Percentiles rank a stretch among this genome's conserved stretches.
phyloP scores from a whole-genome alignment of 2,329 filamentous ascomycete species.

The Plenodomus tracheiphilus region DNA sequence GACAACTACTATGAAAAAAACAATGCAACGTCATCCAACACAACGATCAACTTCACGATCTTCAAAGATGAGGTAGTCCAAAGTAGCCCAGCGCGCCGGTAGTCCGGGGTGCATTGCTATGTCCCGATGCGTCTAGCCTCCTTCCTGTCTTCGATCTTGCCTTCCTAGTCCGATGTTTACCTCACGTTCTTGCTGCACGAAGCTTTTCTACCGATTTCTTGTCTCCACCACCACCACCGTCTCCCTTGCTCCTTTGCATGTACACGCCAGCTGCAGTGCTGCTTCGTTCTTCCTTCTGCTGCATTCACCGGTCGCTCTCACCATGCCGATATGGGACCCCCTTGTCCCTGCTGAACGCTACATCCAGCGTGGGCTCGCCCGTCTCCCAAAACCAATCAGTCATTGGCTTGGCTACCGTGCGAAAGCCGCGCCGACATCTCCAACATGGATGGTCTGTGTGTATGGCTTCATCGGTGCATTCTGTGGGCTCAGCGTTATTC shows the following conservation, averaged over 20 bases:
- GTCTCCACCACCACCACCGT: neutral
- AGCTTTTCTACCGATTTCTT: slow-evolving; percentile 8
- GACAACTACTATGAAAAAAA: neutral
- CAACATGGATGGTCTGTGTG: slow-evolving; percentile 41
- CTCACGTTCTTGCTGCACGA: slow-evolving; percentile 12
- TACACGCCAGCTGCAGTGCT: no score
- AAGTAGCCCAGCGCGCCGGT: slow-evolving; percentile 10
- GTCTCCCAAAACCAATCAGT: slow-evolving; percentile 67
- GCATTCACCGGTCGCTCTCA: neutral
- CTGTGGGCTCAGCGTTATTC: slow-evolving; percentile 46
- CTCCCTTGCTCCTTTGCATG: neutral
- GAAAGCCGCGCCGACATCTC: slow-evolving; percentile 29
- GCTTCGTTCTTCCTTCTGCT: neutral
- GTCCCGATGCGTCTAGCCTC: slow-evolving; percentile 17
- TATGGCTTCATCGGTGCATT: slow-evolving; percentile 51
- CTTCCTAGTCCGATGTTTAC: slow-evolving; percentile 16
- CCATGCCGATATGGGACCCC: slow-evolving; percentile 28
- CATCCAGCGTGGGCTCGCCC: slow-evolving; percentile 32
- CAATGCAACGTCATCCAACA: neutral
- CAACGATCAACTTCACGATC: neutral
- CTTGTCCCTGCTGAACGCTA: slow-evolving; percentile 31
- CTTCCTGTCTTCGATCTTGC: slow-evolving; percentile 18
- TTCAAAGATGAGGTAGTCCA: neutral
- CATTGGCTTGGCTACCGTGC: slow-evolving; percentile 61
- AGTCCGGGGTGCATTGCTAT: slow-evolving; percentile 26